phyloP scores from a whole-genome alignment of 1,284 basidiomycete species.

The Fistulinella cinereoalba region DNA sequence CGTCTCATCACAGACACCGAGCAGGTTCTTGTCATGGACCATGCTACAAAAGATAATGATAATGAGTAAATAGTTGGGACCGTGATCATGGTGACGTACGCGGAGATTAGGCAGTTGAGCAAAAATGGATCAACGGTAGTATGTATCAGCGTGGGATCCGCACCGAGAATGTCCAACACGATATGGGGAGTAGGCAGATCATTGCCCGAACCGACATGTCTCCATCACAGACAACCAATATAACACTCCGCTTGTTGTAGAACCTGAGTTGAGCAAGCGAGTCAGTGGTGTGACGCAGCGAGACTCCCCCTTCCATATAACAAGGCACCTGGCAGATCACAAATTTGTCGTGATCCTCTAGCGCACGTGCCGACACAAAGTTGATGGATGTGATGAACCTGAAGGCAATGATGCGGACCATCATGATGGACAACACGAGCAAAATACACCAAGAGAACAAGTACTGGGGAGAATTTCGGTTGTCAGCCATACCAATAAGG shows the following conservation, averaged over 20 bases:
- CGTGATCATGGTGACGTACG: slow-evolving; percentile 49
- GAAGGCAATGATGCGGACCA: slow-evolving; percentile 96
- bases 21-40: slow-evolving; percentile 90
- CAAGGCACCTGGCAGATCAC: slow-evolving; percentile 98
- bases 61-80: not conserved
- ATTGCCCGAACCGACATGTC: slow-evolving; percentile 96
- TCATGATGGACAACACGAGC: slow-evolving; percentile 85
- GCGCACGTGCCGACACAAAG: slow-evolving; percentile 78
- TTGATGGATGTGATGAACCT: slow-evolving; percentile 97
- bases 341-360: slow-evolving; percentile 97
- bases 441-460: slow-evolving; percentile 91
- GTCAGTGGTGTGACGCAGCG: slow-evolving; percentile 88
- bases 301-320: slow-evolving; percentile 94
- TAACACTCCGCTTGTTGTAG: slow-evolving; percentile 96
- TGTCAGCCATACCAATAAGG: slow-evolving; percentile 89
- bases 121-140: slow-evolving; percentile 87
- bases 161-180: slow-evolving; percentile 94
- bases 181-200: slow-evolving; percentile 90
- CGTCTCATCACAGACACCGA: slow-evolving; percentile 95
- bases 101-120: slow-evolving; percentile 87
- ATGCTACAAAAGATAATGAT: slow-evolving; percentile 46
- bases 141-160: slow-evolving; percentile 95
- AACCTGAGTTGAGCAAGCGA: slow-evolving; percentile 94
- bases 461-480: slow-evolving; percentile 88
- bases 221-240: slow-evolving; percentile 96